These are phyloP conservation scores for Brettanomyces custersianus DNA, from an alignment of 805 yeast genomes.

Conservation along the genomic window DNA sequence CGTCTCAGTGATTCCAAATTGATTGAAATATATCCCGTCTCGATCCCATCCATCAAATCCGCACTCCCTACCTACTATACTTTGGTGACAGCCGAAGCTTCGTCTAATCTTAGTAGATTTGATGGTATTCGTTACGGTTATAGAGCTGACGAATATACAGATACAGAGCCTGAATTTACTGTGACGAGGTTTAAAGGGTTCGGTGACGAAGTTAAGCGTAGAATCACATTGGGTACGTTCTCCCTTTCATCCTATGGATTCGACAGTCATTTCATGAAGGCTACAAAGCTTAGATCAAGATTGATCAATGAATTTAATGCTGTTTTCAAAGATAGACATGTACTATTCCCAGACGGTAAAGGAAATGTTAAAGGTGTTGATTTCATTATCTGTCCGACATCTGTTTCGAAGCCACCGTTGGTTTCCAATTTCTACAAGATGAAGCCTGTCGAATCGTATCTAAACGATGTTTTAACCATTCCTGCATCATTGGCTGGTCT, in stretches of 20 bases:
- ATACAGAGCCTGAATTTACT: constrained; percentile 30
- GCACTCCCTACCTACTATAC: constrained; percentile 81
- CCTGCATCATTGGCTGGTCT: constrained; percentile 90
- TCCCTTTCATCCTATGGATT: constrained; percentile 71
- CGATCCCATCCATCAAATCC: constrained; percentile 58
- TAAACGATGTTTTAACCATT: constrained; percentile 78
- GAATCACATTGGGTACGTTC: constrained; percentile 81
- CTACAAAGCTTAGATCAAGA: constrained; percentile 54
- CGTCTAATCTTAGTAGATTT: constrained; percentile 80
- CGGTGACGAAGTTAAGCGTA: constrained; percentile 75
- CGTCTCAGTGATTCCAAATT: constrained; percentile 41
- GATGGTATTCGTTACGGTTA: constrained; percentile 87
- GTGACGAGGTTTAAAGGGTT: constrained; percentile 58
- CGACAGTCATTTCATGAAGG: constrained; percentile 66
- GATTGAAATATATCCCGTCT: constrained; percentile 49
- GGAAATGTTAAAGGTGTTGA: constrained; percentile 43
- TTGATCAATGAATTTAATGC: constrained; percentile 58
- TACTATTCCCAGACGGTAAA: constrained; percentile 14
- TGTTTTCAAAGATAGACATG: constrained; percentile 47
- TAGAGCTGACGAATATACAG: constrained; percentile 28
- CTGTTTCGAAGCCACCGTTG: constrained; percentile 43
- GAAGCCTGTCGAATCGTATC: constrained; percentile 49
- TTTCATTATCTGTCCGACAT: constrained; percentile 65
- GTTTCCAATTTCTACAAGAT: constrained; percentile 11
- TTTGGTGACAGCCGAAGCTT: constrained; percentile 86